These are phyloP conservation scores for Athelia psychrophila DNA, from an alignment of 1,284 basidiomycete genomes.

Conservation along the genomic window DNA sequence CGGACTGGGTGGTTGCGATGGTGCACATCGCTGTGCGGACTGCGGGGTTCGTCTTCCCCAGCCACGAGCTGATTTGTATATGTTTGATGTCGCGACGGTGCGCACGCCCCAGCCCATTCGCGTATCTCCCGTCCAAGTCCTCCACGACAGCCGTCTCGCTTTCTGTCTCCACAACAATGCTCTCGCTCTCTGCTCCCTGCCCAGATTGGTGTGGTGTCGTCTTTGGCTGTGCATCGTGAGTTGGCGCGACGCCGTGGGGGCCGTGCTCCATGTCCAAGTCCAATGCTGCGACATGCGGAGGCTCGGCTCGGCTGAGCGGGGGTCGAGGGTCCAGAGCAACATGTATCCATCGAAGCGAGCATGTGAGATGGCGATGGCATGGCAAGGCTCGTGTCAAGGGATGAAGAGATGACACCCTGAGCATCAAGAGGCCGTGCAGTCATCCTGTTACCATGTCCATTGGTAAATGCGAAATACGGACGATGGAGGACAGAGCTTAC, in stretches of 20 bases:
- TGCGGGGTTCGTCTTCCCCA: conserved; percentile 31
- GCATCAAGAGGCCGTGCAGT: conserved; percentile 72
- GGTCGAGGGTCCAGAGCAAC: too few species aligned
- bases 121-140: neutral
- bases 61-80: neutral
- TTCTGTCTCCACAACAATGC: too few species aligned
- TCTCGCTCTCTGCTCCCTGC: too few species aligned
- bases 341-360: too few species aligned
- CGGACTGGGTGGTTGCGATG: conserved; percentile 38
- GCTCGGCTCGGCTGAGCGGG: too few species aligned
- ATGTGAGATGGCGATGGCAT: conserved; percentile 19
- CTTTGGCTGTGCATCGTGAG: too few species aligned
- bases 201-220: too few species aligned
- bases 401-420: conserved; percentile 68
- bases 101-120: neutral
- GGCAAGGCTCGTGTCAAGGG: conserved; percentile 30
- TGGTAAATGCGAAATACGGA: neutral
- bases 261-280: too few species aligned
- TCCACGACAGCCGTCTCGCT: too few species aligned
- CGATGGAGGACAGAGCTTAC: conserved; percentile 24
- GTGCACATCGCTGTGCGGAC: conserved; percentile 27
- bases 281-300: too few species aligned
- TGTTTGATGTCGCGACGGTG: neutral
- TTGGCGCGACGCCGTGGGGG: too few species aligned
- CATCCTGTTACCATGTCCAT: conserved; percentile 48